These are phyloP conservation scores for Arthrobotrys iridis DNA, from an alignment of 2,329 filamentous ascomycete species.

Conservation along the genomic window DNA sequence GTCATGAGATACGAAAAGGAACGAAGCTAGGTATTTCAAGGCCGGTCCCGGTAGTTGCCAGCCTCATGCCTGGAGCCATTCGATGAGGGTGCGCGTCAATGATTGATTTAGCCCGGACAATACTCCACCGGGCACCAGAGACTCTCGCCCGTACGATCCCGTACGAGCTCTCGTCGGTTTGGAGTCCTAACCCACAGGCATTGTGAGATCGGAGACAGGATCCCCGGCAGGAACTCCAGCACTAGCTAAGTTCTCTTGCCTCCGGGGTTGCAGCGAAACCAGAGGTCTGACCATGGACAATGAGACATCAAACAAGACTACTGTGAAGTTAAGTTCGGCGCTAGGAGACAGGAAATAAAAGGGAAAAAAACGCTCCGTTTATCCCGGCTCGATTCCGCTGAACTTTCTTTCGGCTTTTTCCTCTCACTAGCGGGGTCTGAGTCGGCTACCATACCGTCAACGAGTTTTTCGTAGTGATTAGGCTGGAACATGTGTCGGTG, in stretches of 20 bases:
- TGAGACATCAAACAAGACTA: constrained; percentile 24
- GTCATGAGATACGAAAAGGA: constrained; percentile 34
- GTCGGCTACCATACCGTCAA: neutral
- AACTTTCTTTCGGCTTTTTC: constrained; percentile 21
- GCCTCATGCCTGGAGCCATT: constrained; percentile 21
- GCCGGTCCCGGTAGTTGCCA: constrained; percentile 33
- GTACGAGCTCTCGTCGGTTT: constrained; percentile 35
- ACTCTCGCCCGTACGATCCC: constrained; percentile 38
- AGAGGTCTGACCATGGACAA: constrained; percentile 37
- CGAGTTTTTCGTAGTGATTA: neutral
- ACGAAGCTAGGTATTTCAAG: constrained; percentile 4
- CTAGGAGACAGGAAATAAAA: constrained; percentile 28
- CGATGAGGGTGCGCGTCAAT: constrained; percentile 8
- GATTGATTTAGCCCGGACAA: constrained; percentile 38
- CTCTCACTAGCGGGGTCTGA: neutral
- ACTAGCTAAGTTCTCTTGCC: constrained; percentile 1
- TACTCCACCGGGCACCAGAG: constrained; percentile 41
- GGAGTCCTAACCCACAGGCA: neutral
- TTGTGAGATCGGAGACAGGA: constrained; percentile 25
- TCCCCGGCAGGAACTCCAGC: constrained; percentile 32
- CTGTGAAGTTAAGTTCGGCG: constrained; percentile 7
- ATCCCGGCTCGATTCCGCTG: constrained; percentile 46
- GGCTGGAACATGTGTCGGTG: constrained; percentile 20
- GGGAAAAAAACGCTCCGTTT: constrained; percentile 52
- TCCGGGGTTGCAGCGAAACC: constrained; percentile 29